Evolutionary conservation across 192 early-diverging fungal genomes (phyloP), one percentile per base, ranked within the genome.

Genomic region (Phycomyces nitens): DNA sequence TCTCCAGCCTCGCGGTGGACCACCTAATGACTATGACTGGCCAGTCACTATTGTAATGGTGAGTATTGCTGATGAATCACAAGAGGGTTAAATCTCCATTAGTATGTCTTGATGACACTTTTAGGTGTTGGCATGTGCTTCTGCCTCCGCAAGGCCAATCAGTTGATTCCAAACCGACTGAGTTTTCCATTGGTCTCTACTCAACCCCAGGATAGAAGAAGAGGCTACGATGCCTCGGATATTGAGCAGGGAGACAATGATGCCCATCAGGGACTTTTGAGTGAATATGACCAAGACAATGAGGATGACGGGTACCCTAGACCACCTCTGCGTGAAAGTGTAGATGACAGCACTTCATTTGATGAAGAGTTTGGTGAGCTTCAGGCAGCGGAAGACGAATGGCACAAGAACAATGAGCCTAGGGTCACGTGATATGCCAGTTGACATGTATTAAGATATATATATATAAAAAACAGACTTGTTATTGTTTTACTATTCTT

Each of bases 101-200:
- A 69, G 68, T 63, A 69, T 24, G 27, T 60, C 6, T 11, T 69
- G 12, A n/a, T 63, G 22, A 21, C 62, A 16, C 34, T 62, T 29
- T 34, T 63, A 18, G 60, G 41, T 18, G 16, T 58, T 52, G 68
- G 68, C 8, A 56, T 69, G 60, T 69, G 68, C 55, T 60, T 63
- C 22, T 69, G 68, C 42, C 34, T 69, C 24, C 23, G 55, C 5
- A 54, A 53, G 42, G 68, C 68, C 0, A 69, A 69, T 24, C 40
- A 53, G n/a, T 44, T 69, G 5, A 55, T 69, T 38, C 68, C 68
- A 12, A 69, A 69, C 38, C 23, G 60, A n/a, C 57, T 57, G 18
- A 62, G 38, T 14, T 63, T 69, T 24, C 68, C 68, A 38, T 42
- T 69, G 3, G 47, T 57, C 15, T 53, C 26, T 6, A 47, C 44